Percentiles rank a stretch among this genome's conserved stretches.
Conservation (phyloP, 2,329 filamentous ascomycete genomes). For the Scolecobasidium constrictum region DNA sequence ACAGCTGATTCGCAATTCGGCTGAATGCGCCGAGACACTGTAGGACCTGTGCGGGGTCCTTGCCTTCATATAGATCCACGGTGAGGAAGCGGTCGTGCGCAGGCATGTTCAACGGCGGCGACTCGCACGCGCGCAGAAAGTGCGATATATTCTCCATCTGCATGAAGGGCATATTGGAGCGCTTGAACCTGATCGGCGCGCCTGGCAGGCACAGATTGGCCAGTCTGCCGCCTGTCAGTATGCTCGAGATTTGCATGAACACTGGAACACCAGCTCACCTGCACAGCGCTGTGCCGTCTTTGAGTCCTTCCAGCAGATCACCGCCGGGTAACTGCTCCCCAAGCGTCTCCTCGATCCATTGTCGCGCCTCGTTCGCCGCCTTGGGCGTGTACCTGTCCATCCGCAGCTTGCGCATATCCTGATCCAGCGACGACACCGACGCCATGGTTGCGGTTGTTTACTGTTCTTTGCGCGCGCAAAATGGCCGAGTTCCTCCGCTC, state of each 20-base stretch:
- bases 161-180: slow-evolving; percentile 91
- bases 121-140: slow-evolving; percentile 81
- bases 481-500: too few species aligned
- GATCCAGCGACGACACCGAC: slow-evolving; percentile 85
- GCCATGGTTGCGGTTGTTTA: slow-evolving; percentile 58
- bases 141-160: slow-evolving; percentile 99
- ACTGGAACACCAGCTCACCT: slow-evolving; percentile 48
- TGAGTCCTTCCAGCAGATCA: slow-evolving; percentile 76
- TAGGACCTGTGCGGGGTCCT: slow-evolving; percentile 90
- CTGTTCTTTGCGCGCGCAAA: too few species aligned
- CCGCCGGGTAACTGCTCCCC: slow-evolving; percentile 59
- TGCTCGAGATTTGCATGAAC: not conserved
- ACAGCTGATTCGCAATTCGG: slow-evolving; percentile 64
- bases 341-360: slow-evolving; percentile 77
- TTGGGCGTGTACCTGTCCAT: slow-evolving; percentile 86
- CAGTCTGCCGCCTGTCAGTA: slow-evolving; percentile 47
- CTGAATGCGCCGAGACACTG: slow-evolving; percentile 91
- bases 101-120: slow-evolving; percentile 73
- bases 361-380: slow-evolving; percentile 72
- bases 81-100: slow-evolving; percentile 95
- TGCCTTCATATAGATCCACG: slow-evolving; percentile 89
- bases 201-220: slow-evolving; percentile 69
- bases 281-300: slow-evolving; percentile 88
- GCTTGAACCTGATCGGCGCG: slow-evolving; percentile 79
- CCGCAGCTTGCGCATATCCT: slow-evolving; percentile 88